These are phyloP conservation scores for Lachnellula arida DNA, from an alignment of 2,329 filamentous ascomycete genomes.

Conservation along the genomic window DNA sequence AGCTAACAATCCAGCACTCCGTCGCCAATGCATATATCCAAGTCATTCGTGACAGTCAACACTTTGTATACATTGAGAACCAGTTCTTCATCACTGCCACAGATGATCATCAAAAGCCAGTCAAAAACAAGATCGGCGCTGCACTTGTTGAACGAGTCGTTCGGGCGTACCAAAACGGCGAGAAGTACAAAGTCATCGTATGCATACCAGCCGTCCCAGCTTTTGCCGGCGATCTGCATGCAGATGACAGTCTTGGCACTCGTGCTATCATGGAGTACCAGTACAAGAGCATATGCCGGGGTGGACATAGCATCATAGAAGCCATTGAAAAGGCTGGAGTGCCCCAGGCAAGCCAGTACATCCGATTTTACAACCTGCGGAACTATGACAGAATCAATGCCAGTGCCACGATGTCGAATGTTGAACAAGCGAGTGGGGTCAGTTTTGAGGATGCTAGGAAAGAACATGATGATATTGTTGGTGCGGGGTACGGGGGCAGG, in stretches of 20 bases:
- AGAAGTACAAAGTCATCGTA: conserved; percentile 71
- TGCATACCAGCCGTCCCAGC: conserved; percentile 76
- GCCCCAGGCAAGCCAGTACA: conserved; percentile 64
- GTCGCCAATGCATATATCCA: conserved; percentile 82
- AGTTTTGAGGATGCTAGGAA: conserved; percentile 61
- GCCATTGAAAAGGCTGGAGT: conserved; percentile 60
- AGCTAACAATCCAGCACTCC: conserved; percentile 50
- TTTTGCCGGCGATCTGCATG: conserved; percentile 75
- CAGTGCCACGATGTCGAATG: conserved; percentile 54
- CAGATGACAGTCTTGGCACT: conserved; percentile 68
- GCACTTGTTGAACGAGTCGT: conserved; percentile 75
- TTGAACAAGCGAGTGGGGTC: conserved; percentile 60
- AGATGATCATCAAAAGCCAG: conserved; percentile 61
- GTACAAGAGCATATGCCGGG: conserved; percentile 73
- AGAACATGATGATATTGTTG: conserved; percentile 57
- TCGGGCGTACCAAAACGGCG: conserved; percentile 59
- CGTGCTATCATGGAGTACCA: conserved; percentile 87
- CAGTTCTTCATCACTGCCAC: conserved; percentile 87
- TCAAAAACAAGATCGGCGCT: conserved; percentile 72
- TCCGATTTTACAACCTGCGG: conserved; percentile 79
- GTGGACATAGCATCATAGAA: conserved; percentile 74
- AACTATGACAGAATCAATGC: conserved; percentile 81
- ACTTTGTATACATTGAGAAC: conserved; percentile 79
- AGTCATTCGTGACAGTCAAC: conserved; percentile 61
- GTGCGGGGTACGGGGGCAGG: conserved; percentile 37